phyloP scores from a whole-genome alignment of 371 early-diverging fungal genomes.

The Blastocladiella emersonii region DNA sequence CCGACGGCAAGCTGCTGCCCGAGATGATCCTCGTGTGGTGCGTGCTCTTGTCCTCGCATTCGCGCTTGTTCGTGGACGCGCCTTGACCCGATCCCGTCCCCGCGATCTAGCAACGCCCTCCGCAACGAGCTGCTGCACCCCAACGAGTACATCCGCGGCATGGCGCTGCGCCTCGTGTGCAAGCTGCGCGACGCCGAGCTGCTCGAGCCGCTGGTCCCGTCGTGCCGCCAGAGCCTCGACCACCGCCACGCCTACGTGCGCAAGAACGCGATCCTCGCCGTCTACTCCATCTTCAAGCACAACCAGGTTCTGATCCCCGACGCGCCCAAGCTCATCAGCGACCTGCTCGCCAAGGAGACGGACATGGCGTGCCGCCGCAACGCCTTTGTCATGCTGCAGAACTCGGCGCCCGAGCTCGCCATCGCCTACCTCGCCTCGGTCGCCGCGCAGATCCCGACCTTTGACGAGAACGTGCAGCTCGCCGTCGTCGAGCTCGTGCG shows the following conservation, averaged over 20 bases:
- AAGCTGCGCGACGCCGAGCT: conserved; percentile 87
- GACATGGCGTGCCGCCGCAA: conserved; percentile 88
- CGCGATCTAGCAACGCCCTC: conserved; percentile 86
- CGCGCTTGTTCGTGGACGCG: neutral
- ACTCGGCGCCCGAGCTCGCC: conserved; percentile 58
- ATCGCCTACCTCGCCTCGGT: conserved; percentile 68
- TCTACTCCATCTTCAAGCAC: conserved; percentile 71
- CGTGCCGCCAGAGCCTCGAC: conserved; percentile 64
- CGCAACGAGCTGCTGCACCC: conserved; percentile 95
- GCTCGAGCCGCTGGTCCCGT: conserved; percentile 84
- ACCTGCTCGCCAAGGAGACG: conserved; percentile 68
- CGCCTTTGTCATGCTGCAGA: conserved; percentile 79
- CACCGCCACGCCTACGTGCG: conserved; percentile 96
- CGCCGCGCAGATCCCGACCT: conserved; percentile 50
- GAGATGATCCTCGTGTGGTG: conserved; percentile 94
- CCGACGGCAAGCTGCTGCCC: conserved; percentile 85
- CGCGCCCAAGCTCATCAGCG: conserved; percentile 77
- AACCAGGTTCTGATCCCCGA: conserved; percentile 88
- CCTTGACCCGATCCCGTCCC: neutral
- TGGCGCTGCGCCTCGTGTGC: conserved; percentile 86
- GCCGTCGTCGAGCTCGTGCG: conserved; percentile 87
- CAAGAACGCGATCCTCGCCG: conserved; percentile 91
- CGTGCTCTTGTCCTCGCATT: too few species aligned
- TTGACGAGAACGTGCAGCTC: conserved; percentile 85
- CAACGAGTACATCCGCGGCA: conserved; percentile 97